Conservation (phyloP, 176 grass and related monocot genomes). For the Hsuehochloa calcarea region DNA sequence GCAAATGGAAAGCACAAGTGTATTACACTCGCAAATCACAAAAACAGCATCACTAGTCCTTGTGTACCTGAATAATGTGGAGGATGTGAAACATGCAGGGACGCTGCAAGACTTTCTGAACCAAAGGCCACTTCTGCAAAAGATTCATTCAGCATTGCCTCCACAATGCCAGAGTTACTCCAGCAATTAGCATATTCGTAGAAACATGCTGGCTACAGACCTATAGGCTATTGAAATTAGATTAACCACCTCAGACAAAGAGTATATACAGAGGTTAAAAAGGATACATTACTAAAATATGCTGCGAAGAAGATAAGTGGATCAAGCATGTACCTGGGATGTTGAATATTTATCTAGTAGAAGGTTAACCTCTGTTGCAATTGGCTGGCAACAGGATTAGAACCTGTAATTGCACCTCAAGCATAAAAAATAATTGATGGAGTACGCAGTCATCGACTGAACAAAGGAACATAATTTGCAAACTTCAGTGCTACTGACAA, state of each 20-base stretch:
- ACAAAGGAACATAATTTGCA: background rate
- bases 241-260: background rate
- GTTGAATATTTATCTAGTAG: background rate
- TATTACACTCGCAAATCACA: background rate
- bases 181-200: background rate
- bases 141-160: background rate
- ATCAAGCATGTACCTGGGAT: background rate
- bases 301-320: background rate
- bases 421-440: background rate
- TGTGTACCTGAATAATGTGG: constrained; percentile 1
- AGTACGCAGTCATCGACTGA: background rate
- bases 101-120: background rate
- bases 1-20: background rate
- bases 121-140: background rate
- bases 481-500: background rate
- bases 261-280: background rate
- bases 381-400: background rate
- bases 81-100: background rate
- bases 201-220: background rate
- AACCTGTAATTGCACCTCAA: background rate
- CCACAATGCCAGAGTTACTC: background rate
- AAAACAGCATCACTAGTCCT: background rate
- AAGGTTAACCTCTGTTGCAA: constrained; percentile 10
- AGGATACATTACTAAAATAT: background rate
- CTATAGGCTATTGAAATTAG: background rate